Evolutionary conservation across 2,329 filamentous ascomycete genomes (phyloP).

Genomic region (Elsinoe arachidis): DNA sequence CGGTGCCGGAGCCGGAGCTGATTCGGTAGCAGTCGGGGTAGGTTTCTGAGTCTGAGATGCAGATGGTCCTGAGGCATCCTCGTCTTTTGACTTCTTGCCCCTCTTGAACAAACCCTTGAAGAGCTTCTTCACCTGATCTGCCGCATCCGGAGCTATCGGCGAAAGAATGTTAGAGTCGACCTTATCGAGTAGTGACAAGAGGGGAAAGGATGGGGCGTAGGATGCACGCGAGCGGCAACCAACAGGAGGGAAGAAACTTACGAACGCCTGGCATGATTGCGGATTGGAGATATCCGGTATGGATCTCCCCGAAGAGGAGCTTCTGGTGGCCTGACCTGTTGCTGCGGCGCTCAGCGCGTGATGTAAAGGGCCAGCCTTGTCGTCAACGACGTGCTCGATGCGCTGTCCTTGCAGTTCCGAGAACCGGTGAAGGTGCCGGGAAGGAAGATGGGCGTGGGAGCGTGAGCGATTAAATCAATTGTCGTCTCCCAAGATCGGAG

Average conservation of each 20-base stretch:
- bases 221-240: slow-evolving; percentile 1
- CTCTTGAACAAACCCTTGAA: slow-evolving; percentile 23
- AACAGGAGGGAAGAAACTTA: slow-evolving; percentile 11
- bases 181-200: slow-evolving; percentile 11
- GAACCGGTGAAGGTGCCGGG: not conserved
- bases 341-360: slow-evolving; percentile 3
- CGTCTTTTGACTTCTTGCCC: slow-evolving; percentile 17
- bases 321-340: slow-evolving; percentile 7
- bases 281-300: slow-evolving; percentile 8
- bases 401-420: slow-evolving; percentile 7
- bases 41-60: slow-evolving; percentile 11
- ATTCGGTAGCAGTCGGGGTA: slow-evolving; percentile 11
- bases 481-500: not conserved
- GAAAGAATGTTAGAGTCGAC: slow-evolving; percentile 13
- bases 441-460: not conserved
- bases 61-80: slow-evolving; percentile 7
- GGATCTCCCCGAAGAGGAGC: slow-evolving; percentile 11
- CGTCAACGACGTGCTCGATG: not conserved
- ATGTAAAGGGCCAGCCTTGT: slow-evolving; percentile 7
- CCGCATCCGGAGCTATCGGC: slow-evolving; percentile 20
- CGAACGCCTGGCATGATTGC: slow-evolving; percentile 14
- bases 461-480: not conserved
- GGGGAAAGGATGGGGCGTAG: not conserved
- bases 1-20: not conserved
- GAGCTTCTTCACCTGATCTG: slow-evolving; percentile 21